These are phyloP conservation scores for Aspergillus sergii DNA, from an alignment of 2,329 filamentous ascomycete genomes.

Conservation along the genomic window DNA sequence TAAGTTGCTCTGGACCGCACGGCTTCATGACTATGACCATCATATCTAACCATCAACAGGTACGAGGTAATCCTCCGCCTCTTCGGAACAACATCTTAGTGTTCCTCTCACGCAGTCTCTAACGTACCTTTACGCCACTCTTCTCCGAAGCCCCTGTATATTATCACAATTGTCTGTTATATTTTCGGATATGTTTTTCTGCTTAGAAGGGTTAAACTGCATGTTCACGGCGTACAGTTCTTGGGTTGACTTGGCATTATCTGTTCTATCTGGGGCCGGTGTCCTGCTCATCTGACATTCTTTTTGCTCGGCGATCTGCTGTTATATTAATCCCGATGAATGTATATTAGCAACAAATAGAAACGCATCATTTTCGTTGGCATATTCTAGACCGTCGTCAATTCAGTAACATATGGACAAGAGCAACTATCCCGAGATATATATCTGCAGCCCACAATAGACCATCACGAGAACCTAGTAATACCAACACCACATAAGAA, in stretches of 20 bases:
- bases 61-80: constrained; percentile 39
- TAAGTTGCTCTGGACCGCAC: constrained; percentile 45
- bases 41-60: constrained; percentile 36
- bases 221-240: not conserved
- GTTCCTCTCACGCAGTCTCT: not conserved
- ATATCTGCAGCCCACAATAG: not conserved
- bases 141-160: not conserved
- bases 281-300: not conserved
- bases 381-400: not conserved
- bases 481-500: too few species aligned
- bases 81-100: constrained; percentile 37
- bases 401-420: not conserved
- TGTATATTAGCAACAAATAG: not conserved
- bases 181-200: not conserved
- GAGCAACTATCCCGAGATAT: not conserved
- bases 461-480: too few species aligned
- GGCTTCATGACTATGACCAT: constrained; percentile 16
- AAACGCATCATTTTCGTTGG: not conserved
- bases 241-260: not conserved
- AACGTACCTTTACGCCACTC: constrained; percentile 1
- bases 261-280: not conserved
- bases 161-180: not conserved
- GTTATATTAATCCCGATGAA: not conserved
- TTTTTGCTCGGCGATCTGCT: not conserved
- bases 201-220: constrained; percentile 4